Conservation (phyloP, 495 filamentous ascomycete genomes). For the Rhizodiscina lignyota region DNA sequence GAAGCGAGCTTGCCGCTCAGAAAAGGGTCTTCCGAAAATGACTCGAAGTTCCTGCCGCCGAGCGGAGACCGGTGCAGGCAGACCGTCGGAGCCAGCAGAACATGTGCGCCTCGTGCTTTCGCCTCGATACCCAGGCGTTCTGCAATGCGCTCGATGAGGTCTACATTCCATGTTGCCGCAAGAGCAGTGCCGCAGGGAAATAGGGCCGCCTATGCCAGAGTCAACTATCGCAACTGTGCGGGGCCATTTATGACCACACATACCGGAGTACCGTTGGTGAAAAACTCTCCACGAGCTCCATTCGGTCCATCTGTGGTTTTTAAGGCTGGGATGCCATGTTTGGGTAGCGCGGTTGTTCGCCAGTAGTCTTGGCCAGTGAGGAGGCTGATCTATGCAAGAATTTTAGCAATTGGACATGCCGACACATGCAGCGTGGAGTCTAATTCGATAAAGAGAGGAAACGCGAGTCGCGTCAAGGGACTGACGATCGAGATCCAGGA, state of each 20-base stretch:
- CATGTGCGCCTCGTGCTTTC: conserved; percentile 15
- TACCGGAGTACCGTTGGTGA: conserved; percentile 46
- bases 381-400: conserved; percentile 31
- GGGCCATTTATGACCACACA: conserved; percentile 5
- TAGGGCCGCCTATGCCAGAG: conserved; percentile 9
- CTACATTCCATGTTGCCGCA: conserved; percentile 16
- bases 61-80: conserved; percentile 18
- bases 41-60: conserved; percentile 17
- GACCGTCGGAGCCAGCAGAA: conserved; percentile 16
- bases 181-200: conserved; percentile 16
- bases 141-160: conserved; percentile 14
- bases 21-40: conserved; percentile 18
- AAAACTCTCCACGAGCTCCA: conserved; percentile 29
- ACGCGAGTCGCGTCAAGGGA: too few relatives aligned
- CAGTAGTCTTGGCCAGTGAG: conserved; percentile 25
- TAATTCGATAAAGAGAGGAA: too few relatives aligned
- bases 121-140: conserved; percentile 14
- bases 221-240: not conserved
- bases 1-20: conserved; percentile 16
- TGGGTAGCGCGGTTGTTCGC: conserved; percentile 12
- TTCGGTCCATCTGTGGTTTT: conserved; percentile 19
- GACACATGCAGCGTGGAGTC: too few relatives aligned
- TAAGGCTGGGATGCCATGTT: conserved; percentile 15
- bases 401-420: not conserved
- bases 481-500: too few relatives aligned